Evolutionary conservation across 1,139 yeast species (phyloP), one percentile per base, ranked within the genome.

Genomic region (Kurtzmaniella quercitrusa): DNA sequence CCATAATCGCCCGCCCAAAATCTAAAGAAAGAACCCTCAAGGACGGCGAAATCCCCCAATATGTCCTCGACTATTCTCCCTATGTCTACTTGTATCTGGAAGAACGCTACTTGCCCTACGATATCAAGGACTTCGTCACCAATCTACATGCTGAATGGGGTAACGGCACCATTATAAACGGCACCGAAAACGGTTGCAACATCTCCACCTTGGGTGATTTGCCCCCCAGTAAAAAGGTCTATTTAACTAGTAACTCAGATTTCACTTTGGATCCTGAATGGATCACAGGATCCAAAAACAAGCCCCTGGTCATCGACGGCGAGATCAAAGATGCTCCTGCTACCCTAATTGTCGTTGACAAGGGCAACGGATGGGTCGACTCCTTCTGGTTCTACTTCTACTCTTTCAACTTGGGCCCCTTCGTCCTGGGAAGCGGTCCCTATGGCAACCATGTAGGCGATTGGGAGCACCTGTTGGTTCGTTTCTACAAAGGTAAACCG

Each of bases 391-490:
- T 93, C 62, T 91, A 88, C 62, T 93, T 93, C 58, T 93, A 93
- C 59, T 86, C 96, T 1, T 93, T 91, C 68, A 93, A 93, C 58
- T 69, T 88, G 53, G 98, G 98, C 0, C 98, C 98, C 0, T 93
- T 82, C 64, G 97, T 93, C 12, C 91, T 91, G 97, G 98, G 98
- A 3, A 78, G 81, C 36, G 98, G 98, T 0, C 98, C 98, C 0
- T 93, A 85, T 67, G 98, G 98, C 0, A 87, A 91, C 58, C 98
- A 93, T 57, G 82, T 93, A 27, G 98, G 98, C 4, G 98, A 93
- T 66, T 93, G 98, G 98, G 98, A 93, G 56, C 98, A 93, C 61
- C 82, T 95, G 2, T 66, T 93, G 37, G 94, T 90, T 11, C 70
- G 98, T 29, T 93, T 87, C 60, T 77, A 82, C 53, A 76, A 85